Evolutionary conservation across 345 rosid genomes (phyloP).

Genomic region (Eucalyptus brandiana): DNA sequence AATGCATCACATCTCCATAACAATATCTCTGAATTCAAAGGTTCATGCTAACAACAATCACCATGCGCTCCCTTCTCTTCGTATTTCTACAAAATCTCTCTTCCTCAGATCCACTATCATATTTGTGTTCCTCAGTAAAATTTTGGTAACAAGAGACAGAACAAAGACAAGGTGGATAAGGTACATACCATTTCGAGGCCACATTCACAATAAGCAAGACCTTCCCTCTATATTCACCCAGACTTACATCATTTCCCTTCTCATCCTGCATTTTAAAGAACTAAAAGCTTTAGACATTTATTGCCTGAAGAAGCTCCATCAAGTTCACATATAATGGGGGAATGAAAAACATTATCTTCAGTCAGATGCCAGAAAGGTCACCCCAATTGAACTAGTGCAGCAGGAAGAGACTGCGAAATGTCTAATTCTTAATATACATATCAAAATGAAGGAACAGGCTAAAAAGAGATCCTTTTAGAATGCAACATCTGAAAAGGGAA

Average conservation of each 20-base stretch:
- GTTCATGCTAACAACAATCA: background rate
- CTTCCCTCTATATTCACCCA: slow-evolving; percentile 45
- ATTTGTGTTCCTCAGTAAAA: background rate
- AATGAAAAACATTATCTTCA: background rate
- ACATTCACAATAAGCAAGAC: slow-evolving; percentile 59
- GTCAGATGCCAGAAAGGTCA: background rate
- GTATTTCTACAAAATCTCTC: background rate
- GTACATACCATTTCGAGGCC: slow-evolving; percentile 51
- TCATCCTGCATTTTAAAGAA: slow-evolving; percentile 27
- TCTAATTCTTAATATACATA: background rate
- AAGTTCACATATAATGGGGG: background rate
- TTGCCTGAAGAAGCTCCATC: background rate
- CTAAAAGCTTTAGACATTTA: background rate
- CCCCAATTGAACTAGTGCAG: background rate
- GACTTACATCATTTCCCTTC: slow-evolving; percentile 37
- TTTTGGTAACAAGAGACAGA: background rate
- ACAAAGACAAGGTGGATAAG: background rate
- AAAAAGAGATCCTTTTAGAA: background rate
- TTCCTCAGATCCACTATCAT: background rate
- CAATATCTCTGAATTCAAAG: background rate
- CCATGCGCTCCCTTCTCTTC: background rate
- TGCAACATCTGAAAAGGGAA: background rate
- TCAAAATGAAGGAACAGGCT: background rate
- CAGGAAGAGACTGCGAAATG: background rate
- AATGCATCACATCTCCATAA: background rate